A percentile compares a stretch with the other conserved stretches of the same genome.
Conservation (phyloP, 495 filamentous ascomycete species). For the Penicillium nucicola region DNA sequence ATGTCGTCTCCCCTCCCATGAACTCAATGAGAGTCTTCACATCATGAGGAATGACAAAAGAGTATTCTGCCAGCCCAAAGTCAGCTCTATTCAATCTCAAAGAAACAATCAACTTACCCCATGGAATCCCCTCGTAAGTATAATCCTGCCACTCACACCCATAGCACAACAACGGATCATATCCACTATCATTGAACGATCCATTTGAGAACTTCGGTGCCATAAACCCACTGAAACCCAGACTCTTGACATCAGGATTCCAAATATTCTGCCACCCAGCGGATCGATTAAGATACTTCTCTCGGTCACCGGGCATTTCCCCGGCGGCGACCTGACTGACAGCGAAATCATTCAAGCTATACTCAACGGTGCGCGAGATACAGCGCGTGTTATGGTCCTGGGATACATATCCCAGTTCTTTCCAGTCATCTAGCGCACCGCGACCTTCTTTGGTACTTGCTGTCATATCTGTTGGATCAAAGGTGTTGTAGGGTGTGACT, state of each 20-base stretch:
- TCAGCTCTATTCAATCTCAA: not conserved
- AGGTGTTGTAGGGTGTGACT: constrained; percentile 67
- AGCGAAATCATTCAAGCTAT: constrained; percentile 71
- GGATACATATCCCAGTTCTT: constrained; percentile 64
- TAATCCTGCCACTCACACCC: constrained; percentile 58
- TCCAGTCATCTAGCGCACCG: constrained; percentile 64
- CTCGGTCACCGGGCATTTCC: constrained; percentile 49
- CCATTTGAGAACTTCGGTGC: constrained; percentile 54
- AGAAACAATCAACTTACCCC: constrained; percentile 26
- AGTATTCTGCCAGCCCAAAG: constrained; percentile 50
- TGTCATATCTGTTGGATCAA: constrained; percentile 51
- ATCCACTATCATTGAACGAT: constrained; percentile 45
- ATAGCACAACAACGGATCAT: constrained; percentile 60
- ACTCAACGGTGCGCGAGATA: constrained; percentile 68
- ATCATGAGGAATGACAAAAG: constrained; percentile 63
- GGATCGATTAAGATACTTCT: constrained; percentile 57
- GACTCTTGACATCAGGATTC: constrained; percentile 49
- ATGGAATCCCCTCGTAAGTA: constrained; percentile 37
- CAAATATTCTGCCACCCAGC: constrained; percentile 66
- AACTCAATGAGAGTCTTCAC: constrained; percentile 55
- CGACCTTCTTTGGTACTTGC: constrained; percentile 65
- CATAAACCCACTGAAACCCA: constrained; percentile 60
- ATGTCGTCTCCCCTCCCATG: constrained; percentile 54
- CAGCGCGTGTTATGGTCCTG: constrained; percentile 66
- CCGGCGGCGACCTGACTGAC: constrained; percentile 62